Evolutionary conservation across 352 stramenopile species (phyloP).

Genomic region (Globisporangium sylvaticum): DNA sequence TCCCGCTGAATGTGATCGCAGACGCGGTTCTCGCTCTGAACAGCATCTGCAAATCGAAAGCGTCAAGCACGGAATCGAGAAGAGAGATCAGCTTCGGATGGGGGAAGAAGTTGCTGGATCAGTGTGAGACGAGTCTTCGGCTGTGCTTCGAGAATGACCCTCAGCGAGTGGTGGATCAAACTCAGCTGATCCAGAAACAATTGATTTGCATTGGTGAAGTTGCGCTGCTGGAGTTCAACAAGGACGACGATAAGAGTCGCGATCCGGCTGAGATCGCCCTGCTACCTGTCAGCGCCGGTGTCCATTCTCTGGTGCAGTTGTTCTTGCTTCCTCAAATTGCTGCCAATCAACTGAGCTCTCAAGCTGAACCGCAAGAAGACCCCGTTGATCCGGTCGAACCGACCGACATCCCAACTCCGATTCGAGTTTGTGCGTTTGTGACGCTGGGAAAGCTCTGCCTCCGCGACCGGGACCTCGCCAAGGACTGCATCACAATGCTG

Average conservation of each 20-base stretch:
- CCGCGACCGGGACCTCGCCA: conserved; percentile 91
- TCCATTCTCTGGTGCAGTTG: conserved; percentile 70
- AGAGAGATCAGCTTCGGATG: conserved; percentile 62
- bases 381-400: conserved; percentile 20
- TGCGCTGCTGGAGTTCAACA: conserved; percentile 73
- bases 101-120: conserved; percentile 56
- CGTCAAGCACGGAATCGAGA: conserved; percentile 43
- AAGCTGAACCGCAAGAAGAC: conserved; percentile 16
- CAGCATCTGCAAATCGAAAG: conserved; percentile 77
- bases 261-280: conserved; percentile 38
- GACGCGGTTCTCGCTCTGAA: conserved; percentile 71
- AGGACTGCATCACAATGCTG: conserved; percentile 93
- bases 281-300: conserved; percentile 37
- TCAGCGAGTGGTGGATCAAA: conserved; percentile 49
- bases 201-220: conserved; percentile 80
- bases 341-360: conserved; percentile 11
- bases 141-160: conserved; percentile 57
- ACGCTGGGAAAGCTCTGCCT: conserved; percentile 95
- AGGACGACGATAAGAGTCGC: conserved; percentile 62
- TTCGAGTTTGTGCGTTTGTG: conserved; percentile 92
- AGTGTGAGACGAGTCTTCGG: conserved; percentile 60
- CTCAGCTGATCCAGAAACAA: conserved; percentile 65
- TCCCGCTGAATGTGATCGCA: conserved; percentile 73
- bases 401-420: conserved; percentile 56
- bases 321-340: conserved; percentile 73